phyloP scores from a whole-genome alignment of 2,329 filamentous ascomycete genomes.

The Dactylellina leptospora region DNA sequence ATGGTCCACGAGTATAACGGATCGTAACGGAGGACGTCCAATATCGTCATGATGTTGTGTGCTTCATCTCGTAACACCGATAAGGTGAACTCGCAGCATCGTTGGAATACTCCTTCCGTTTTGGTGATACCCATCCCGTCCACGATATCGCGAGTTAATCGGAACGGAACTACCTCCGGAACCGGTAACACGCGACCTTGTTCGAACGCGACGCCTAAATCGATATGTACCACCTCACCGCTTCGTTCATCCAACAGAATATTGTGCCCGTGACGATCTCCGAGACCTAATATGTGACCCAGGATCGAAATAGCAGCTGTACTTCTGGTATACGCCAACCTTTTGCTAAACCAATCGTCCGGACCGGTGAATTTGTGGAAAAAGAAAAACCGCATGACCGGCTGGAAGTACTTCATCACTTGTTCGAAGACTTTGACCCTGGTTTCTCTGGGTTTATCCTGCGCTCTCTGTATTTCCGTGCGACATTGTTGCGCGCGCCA shows the following conservation, averaged over 20 bases:
- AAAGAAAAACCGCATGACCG: conserved; percentile 96
- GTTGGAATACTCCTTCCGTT: conserved; percentile 92
- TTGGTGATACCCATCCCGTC: conserved; percentile 97
- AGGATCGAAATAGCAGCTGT: conserved; percentile 96
- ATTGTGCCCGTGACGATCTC: conserved; percentile 95
- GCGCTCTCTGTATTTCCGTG: conserved; percentile 78
- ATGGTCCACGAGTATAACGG: conserved; percentile 85
- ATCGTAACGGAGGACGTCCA: conserved; percentile 98
- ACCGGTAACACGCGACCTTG: conserved; percentile 90
- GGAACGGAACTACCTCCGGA: conserved; percentile 94
- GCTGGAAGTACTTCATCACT: conserved; percentile 82
- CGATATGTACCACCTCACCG: conserved; percentile 95
- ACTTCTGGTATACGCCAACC: conserved; percentile 89
- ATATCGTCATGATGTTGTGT: conserved; percentile 97
- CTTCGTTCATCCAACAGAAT: conserved; percentile 89
- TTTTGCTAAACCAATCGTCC: conserved; percentile 91
- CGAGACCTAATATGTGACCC: conserved; percentile 88
- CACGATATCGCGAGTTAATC: conserved; percentile 90
- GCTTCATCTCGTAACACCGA: conserved; percentile 94
- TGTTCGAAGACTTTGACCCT: conserved; percentile 79
- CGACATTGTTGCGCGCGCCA: conserved; percentile 78
- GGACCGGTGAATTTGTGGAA: conserved; percentile 93
- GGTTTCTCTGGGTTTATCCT: conserved; percentile 73
- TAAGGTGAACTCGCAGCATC: conserved; percentile 98
- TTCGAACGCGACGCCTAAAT: conserved; percentile 96